Conservation (phyloP, 176 grass and related monocot species). For the Typha latifolia region DNA sequence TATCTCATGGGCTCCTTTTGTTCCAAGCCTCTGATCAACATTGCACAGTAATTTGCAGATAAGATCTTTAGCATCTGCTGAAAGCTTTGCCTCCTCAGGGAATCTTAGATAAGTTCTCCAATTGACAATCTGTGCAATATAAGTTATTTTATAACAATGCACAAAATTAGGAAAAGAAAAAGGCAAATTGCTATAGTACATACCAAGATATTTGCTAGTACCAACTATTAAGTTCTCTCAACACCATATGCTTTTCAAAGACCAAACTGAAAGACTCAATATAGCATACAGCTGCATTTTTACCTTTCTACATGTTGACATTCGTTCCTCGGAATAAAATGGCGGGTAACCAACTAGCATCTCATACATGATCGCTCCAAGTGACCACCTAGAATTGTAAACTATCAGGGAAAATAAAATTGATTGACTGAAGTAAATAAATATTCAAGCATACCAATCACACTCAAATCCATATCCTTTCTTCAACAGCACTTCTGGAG, state of each 20-base stretch:
- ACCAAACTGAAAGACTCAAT: too few relatives aligned
- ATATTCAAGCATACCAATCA: conserved; percentile 44
- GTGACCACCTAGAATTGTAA: conserved; percentile 52
- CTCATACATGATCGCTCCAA: conserved; percentile 86
- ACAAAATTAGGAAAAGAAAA: too few relatives aligned
- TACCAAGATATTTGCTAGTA: too few relatives aligned
- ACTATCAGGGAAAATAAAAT: neutral
- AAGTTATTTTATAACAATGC: too few relatives aligned
- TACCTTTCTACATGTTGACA: conserved; percentile 72
- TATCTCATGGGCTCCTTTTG: conserved; percentile 32
- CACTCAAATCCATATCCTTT: conserved; percentile 78
- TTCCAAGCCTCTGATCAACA: conserved; percentile 41
- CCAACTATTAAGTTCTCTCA: too few relatives aligned
- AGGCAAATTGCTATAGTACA: too few relatives aligned
- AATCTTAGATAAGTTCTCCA: conserved; percentile 22
- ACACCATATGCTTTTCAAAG: too few relatives aligned
- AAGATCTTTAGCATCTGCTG: conserved; percentile 25
- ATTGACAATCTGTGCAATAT: conserved; percentile 15
- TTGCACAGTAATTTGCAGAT: conserved; percentile 29
- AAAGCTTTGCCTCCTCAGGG: conserved; percentile 14
- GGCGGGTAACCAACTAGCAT: conserved; percentile 78
- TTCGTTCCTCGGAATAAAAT: conserved; percentile 67
- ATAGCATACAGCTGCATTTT: neutral
- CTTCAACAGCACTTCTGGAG: conserved; percentile 66
- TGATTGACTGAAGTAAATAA: neutral